Base-by-base conservation (phyloP, 768 basidiomycete genomes). In the Xerocomellus amylosporus region DNA sequence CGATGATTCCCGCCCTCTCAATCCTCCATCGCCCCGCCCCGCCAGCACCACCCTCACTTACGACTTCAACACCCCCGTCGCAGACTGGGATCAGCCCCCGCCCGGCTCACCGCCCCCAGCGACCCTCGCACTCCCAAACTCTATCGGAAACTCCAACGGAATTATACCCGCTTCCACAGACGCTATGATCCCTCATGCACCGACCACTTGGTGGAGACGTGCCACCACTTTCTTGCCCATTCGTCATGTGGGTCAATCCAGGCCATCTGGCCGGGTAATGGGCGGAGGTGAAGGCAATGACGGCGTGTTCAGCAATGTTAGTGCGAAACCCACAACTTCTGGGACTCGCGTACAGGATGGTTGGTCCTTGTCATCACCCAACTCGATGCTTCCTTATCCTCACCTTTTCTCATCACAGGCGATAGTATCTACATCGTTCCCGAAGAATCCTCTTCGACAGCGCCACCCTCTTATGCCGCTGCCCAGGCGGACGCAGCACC, bases 401-500 rank as follows among this genome's bases (percentile, higher is more conserved):
- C 41, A 55, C 46, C 30, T 33, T 44, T 50, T 36, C 8, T 47
- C 36, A n/a, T 54, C 9, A 2, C 56, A 89, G 89, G 86, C 31
- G 87, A 90, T 55, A 81, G 82, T 64, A 83, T 79, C n/a, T 84
- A 79, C 68, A 73, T 86, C 59, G 87, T 88, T 37, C 93, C 93
- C 8, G 94, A 98, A 70, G 88, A 93, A 46, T 72, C 83, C 8
- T 82, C 88, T 61, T 84, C 87, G 53, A 88, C 95, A 54, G 85
- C 87, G 0, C 93, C 95, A 5, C 97, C 97, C 2, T 89, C 95
- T 8, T 98, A 99, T 70, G 87, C 91, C 14, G 79, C 85, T 30
- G 97, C 97, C 10, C 87, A 95, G 67, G 86, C 90, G 15, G 97
- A 99, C 71, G 85, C 93, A n/a, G 94, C 93, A 8, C 97, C 97